phyloP scores from a whole-genome alignment of 225 moss, liverwort and hornwort species.

The Climacium dendroides region DNA sequence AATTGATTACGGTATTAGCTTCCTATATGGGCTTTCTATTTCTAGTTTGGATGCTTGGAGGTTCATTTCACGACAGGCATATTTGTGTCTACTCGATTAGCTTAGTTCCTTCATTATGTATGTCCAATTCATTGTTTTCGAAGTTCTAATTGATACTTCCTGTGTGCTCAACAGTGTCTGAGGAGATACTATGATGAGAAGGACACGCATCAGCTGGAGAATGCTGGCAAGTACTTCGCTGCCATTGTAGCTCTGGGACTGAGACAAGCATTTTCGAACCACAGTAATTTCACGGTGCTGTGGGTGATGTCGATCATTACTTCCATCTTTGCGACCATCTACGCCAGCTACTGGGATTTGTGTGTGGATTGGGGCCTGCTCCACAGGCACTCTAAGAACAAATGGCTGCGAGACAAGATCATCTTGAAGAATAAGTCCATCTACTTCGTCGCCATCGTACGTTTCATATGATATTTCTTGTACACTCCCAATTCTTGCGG shows the following conservation, averaged over 20 bases:
- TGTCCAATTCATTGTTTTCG: background rate
- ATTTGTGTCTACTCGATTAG: background rate
- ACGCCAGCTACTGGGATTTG: slow-evolving; percentile 63
- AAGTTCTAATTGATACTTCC: background rate
- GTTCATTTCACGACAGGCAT: background rate
- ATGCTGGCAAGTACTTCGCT: slow-evolving; percentile 63
- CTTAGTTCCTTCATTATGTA: background rate
- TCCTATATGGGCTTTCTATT: background rate
- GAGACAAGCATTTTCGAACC: slow-evolving; percentile 33
- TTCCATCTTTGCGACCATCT: slow-evolving; percentile 58
- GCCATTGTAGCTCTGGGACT: slow-evolving; percentile 57
- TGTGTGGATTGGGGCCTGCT: slow-evolving; percentile 77
- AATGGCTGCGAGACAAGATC: slow-evolving; percentile 66
- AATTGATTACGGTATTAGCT: background rate
- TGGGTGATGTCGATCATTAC: slow-evolving; percentile 25
- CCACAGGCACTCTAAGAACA: slow-evolving; percentile 35
- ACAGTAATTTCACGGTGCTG: background rate
- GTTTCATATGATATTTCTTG: background rate
- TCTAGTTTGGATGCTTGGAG: background rate
- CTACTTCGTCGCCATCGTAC: slow-evolving; percentile 10
- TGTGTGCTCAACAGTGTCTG: slow-evolving; percentile 19
- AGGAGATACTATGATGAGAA: slow-evolving; percentile 48
- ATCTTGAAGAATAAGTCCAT: slow-evolving; percentile 39
- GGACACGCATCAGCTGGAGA: slow-evolving; percentile 49
- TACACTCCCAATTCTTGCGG: background rate